A percentile compares a stretch with the other conserved stretches of the same genome.
These are phyloP conservation scores for Pichia californica DNA, from an alignment of 805 yeast species.

Conservation along the genomic window DNA sequence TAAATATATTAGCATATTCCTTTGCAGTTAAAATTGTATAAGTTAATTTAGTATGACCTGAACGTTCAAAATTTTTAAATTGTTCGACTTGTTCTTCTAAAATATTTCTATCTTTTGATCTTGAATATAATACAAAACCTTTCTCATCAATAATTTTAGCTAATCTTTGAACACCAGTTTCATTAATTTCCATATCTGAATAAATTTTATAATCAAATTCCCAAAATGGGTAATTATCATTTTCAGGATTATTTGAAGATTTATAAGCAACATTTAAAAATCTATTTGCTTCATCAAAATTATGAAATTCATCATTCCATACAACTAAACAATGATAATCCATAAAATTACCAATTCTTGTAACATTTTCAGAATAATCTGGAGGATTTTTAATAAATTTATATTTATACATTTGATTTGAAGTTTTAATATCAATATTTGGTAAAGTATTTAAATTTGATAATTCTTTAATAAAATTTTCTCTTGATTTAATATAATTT, in stretches of 20 bases:
- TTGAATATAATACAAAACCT: conserved; percentile 44
- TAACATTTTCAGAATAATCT: not conserved
- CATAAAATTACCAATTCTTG: not conserved
- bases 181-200: conserved; percentile 1
- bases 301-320: conserved; percentile 80
- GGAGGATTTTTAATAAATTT: not conserved
- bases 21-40: conserved; percentile 47
- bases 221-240: conserved; percentile 5
- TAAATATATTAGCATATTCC: conserved; percentile 44
- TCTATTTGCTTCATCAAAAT: conserved; percentile 32
- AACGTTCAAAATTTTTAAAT: not conserved
- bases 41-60: conserved; percentile 15
- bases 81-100: not conserved
- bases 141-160: conserved; percentile 42
- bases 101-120: conserved; percentile 22
- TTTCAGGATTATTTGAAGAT: not conserved
- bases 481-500: not conserved
- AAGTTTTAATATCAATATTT: not conserved
- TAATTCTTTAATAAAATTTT: not conserved
- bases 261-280: conserved; percentile 14
- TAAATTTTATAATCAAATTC: conserved; percentile 7
- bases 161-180: conserved; percentile 9
- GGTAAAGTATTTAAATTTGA: not conserved
- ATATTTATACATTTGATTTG: not conserved
- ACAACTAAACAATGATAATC: conserved; percentile 42